Conservation (phyloP, 192 early-diverging fungal genomes). For the Thoreauomyces humboldtii region DNA sequence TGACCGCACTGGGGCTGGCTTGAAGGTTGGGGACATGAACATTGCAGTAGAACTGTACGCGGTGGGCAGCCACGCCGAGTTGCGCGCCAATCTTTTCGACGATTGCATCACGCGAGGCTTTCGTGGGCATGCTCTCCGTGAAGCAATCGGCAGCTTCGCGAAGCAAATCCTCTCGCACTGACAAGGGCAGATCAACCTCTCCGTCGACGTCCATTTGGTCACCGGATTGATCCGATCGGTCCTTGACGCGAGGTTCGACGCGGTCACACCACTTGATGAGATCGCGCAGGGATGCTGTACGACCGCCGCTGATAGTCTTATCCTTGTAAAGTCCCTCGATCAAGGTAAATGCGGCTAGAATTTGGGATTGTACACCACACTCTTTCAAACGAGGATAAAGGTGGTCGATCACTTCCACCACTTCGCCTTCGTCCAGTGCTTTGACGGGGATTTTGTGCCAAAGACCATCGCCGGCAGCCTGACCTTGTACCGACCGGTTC, state of each 20-base stretch:
- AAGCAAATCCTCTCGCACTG: slow-evolving; percentile 66
- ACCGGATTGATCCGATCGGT: not conserved
- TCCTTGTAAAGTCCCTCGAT: slow-evolving; percentile 20
- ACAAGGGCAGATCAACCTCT: slow-evolving; percentile 22
- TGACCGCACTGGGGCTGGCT: slow-evolving; percentile 26
- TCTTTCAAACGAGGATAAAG: slow-evolving; percentile 51
- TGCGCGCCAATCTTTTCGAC: slow-evolving; percentile 63
- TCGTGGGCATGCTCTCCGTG: slow-evolving; percentile 73
- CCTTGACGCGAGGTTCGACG: slow-evolving; percentile 42
- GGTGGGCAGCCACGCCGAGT: slow-evolving; percentile 64
- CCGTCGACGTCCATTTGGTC: not conserved
- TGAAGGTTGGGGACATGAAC: slow-evolving; percentile 65
- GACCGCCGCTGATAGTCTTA: slow-evolving; percentile 28
- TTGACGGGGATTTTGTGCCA: slow-evolving; percentile 80
- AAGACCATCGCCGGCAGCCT: slow-evolving; percentile 40
- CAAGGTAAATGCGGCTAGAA: slow-evolving; percentile 25
- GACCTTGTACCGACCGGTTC: not conserved
- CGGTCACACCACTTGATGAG: slow-evolving; percentile 89
- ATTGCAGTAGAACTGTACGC: slow-evolving; percentile 68
- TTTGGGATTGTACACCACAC: slow-evolving; percentile 1
- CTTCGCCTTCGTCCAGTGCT: slow-evolving; percentile 58
- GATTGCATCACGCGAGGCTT: slow-evolving; percentile 60
- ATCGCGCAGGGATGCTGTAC: slow-evolving; percentile 77
- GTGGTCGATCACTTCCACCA: slow-evolving; percentile 59
- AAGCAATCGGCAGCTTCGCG: slow-evolving; percentile 88